Conservation (phyloP, 2,329 filamentous ascomycete species). For the Colletotrichum lini region DNA sequence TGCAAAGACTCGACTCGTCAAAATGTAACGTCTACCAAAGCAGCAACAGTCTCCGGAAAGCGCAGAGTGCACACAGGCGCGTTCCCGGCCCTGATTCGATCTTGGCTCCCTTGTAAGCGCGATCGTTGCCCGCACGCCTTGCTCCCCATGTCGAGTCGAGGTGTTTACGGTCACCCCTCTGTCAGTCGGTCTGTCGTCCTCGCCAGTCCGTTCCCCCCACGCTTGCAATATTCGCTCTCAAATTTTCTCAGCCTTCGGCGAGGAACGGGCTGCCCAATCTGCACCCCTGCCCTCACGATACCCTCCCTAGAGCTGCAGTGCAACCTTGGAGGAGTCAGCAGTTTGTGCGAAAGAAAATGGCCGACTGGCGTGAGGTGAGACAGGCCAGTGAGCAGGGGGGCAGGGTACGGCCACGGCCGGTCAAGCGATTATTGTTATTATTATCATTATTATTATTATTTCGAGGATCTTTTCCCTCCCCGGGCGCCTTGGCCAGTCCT, state of each 20-base stretch:
- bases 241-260: slow-evolving; percentile 2
- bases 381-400: neutral
- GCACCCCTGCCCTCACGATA: slow-evolving; percentile 4
- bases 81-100: slow-evolving; percentile 27
- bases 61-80: slow-evolving; percentile 37
- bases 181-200: neutral
- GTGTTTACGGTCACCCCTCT: slow-evolving; percentile 29
- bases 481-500: neutral
- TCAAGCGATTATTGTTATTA: too few relatives aligned
- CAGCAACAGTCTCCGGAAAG: slow-evolving; percentile 24
- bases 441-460: too few relatives aligned
- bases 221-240: slow-evolving; percentile 17
- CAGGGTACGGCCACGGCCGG: neutral
- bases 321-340: slow-evolving; percentile 21
- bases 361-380: slow-evolving; percentile 28
- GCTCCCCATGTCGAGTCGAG: slow-evolving; percentile 1
- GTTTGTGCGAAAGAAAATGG: slow-evolving; percentile 35
- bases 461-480: too few relatives aligned
- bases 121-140: slow-evolving; percentile 29
- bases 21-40: slow-evolving; percentile 14
- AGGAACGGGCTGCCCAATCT: slow-evolving; percentile 13
- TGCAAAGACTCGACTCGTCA: slow-evolving; percentile 15
- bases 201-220: slow-evolving; percentile 29
- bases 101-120: slow-evolving; percentile 27
- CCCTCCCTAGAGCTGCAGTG: slow-evolving; percentile 28